Evolutionary conservation across 2,329 filamentous ascomycete genomes (phyloP).

Genomic region (Kalaharituber pfeilii): DNA sequence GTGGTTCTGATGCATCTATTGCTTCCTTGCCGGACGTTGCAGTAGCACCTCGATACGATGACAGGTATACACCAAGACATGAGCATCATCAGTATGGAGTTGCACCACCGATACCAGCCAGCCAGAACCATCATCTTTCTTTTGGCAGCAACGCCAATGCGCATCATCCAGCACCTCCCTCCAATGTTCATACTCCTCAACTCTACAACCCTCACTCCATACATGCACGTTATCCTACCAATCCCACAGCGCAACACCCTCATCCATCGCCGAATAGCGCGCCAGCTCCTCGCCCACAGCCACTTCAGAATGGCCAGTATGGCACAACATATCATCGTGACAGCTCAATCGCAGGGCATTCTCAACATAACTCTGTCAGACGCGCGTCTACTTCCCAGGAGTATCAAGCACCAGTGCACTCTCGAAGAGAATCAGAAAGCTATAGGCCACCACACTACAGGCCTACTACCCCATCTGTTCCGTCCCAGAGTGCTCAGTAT

Average conservation of each 20-base stretch:
- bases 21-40: conserved; percentile 14
- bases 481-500: conserved; percentile 6
- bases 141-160: conserved; percentile 10
- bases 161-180: conserved; percentile 10
- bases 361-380: conserved; percentile 12
- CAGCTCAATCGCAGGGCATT: too few relatives aligned
- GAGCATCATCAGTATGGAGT: conserved; percentile 11
- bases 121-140: conserved; percentile 11
- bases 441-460: conserved; percentile 14
- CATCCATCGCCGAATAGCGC: conserved; percentile 13
- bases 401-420: conserved; percentile 11
- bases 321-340: conserved; percentile 13
- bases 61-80: conserved; percentile 13
- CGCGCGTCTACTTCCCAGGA: conserved; percentile 9
- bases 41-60: conserved; percentile 9
- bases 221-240: conserved; percentile 3
- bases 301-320: conserved; percentile 6
- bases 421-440: conserved; percentile 13
- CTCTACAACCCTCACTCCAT: conserved; percentile 13
- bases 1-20: conserved; percentile 21
- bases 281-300: conserved; percentile 11
- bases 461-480: conserved; percentile 13
- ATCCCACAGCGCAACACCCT: conserved; percentile 5
- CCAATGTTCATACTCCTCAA: conserved; percentile 13
- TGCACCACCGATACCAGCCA: conserved; percentile 1